Evolutionary conservation across 2,329 filamentous ascomycete species (phyloP), one percentile per base, ranked within the genome.

Genomic region (Neospermospora avenae): DNA sequence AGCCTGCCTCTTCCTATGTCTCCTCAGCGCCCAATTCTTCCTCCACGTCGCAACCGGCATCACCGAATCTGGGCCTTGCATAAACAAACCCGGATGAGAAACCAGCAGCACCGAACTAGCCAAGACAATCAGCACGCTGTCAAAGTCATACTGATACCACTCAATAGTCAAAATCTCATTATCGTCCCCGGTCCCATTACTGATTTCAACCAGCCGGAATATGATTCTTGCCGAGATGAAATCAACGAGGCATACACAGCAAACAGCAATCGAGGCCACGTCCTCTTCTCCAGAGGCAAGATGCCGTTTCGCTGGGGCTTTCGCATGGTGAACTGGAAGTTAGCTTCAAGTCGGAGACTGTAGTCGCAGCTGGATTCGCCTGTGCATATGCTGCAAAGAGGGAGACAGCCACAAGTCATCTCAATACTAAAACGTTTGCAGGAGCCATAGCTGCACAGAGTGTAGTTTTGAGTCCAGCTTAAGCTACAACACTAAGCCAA

Each of bases 201-300:
- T 75, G 66, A 82, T 87, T 69, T 87, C 83, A 53, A 76, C 70
- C 1, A 88, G 76, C 25, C 84, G 82, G 72, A 81, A 88, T 62
- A 84, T 77, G 68, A 87, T 85, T 20, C 85, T 80, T 31, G 79
- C 70, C 77, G 82, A 35, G 20, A 57, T 28, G 45, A 49, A 49
- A 20, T 34, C 25, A 49, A 7, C 28, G 45, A 49, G 4, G 25
- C 45, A 8, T 49, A 34, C 4, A 49, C 45, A 13, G 45, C 45
- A 49, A 31, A 34, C 6, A 49, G 28, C 22, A 42, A 42, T 10
- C 20, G 51, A 18, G 37, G 34, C 45, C 31, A 41, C 8, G 28
- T 34, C 18, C 14, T 56, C 41, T 25, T 39, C 20, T 39, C 39
- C 13, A 55, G 16, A n/a, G 16, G 34, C 34, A 46, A 13, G 16